Base-by-base conservation (phyloP, 176 grass and related monocot species). In the Guadua angustifolia region DNA sequence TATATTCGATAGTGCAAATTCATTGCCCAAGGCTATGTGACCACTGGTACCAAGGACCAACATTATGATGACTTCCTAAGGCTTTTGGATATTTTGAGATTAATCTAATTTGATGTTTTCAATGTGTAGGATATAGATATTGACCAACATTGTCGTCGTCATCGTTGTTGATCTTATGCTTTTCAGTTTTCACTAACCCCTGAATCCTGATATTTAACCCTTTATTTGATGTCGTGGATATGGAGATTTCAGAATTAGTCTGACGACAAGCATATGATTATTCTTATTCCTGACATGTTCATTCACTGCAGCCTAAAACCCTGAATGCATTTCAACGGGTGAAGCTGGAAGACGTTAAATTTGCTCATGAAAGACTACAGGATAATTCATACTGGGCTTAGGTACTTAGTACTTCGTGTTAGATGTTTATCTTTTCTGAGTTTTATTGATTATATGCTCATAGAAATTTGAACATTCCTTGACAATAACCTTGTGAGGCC, bases 351-450 rank as follows among this genome's bases (percentile, higher is more conserved):
- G 45, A 78, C 16, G 86, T 95, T 79, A 87, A 81, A 87, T 95
- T 94, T 88, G 87, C 80, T 61, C 87, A 95, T 69, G 75, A 99
- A 0, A 90, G 88, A 40, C 91, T 99, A 59, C 76, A 89, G 67
- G 91, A 99, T 78, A 99, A 99, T 83, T 99, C 96, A 24, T 99
- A 99, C 40, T 99, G 93, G 96, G 93, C 93, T 35, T 95, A 99
- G 96, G 96, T 94, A 78, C 26, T 13, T 26, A 5, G 11, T n/a
- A n/a, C n/a, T n/a, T n/a, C n/a, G n/a, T n/a, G n/a, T n/a, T n/a
- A n/a, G n/a, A n/a, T n/a, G n/a, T n/a, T n/a, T n/a, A n/a, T n/a
- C n/a, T n/a, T n/a, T n/a, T n/a, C n/a, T n/a, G n/a, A n/a, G n/a
- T n/a, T n/a, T n/a, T n/a, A n/a, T n/a, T n/a, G n/a, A n/a, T n/a